These are phyloP conservation scores for Sporothrix schenckii DNA, from an alignment of 2,329 filamentous ascomycete species.

Conservation along the genomic window DNA sequence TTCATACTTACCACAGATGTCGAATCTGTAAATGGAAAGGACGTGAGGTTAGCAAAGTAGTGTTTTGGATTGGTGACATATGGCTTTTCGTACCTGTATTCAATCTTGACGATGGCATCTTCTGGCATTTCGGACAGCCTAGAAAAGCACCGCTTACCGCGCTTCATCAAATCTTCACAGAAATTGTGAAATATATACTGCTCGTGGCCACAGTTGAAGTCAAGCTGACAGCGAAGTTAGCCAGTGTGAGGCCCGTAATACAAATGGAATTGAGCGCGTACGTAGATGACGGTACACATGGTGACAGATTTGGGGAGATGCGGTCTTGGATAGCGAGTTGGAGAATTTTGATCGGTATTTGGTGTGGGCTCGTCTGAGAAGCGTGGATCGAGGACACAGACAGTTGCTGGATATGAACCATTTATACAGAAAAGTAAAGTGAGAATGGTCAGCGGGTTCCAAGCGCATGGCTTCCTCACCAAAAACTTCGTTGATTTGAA, in stretches of 20 bases:
- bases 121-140: not conserved
- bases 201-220: not conserved
- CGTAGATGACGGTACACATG: conserved; percentile 9
- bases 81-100: not conserved
- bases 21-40: not conserved
- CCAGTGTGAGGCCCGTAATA: not conserved
- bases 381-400: no score
- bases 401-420: no score
- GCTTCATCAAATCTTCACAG: not conserved
- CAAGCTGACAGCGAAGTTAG: not conserved
- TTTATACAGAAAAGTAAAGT: no score
- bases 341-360: not conserved
- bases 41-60: not conserved
- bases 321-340: not conserved
- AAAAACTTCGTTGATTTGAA: no score
- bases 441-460: no score
- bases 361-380: no score
- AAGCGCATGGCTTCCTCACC: no score
- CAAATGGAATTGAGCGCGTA: not conserved
- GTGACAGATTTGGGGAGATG: not conserved
- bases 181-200: conserved; percentile 6
- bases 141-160: not conserved
- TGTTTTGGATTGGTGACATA: not conserved
- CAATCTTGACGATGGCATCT: not conserved
- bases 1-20: not conserved